Percentiles rank a stretch among this genome's conserved stretches.
These are phyloP conservation scores for Pythium folliculosum DNA, from an alignment of 352 stramenopile genomes.

Conservation along the genomic window DNA sequence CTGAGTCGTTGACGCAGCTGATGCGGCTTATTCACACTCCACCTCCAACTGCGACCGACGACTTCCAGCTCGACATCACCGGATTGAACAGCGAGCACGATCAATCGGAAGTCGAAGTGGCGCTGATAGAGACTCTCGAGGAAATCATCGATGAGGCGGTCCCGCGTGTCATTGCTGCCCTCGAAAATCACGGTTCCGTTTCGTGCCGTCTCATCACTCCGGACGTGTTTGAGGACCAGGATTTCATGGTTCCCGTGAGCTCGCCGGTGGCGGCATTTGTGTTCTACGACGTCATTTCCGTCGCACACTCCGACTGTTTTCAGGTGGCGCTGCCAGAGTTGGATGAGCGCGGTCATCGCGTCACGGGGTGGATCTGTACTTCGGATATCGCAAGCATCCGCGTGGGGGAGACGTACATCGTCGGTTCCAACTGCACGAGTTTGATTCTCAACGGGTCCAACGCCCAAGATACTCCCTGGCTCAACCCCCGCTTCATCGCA, in stretches of 20 bases:
- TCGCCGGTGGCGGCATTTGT: neutral
- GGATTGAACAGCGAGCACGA: neutral
- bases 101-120: constrained; percentile 3
- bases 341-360: neutral
- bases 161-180: neutral
- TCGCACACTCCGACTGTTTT: constrained; percentile 8
- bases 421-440: constrained; percentile 4
- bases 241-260: neutral
- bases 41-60: neutral
- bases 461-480: too few species aligned
- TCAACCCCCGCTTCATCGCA: neutral
- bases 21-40: neutral
- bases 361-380: neutral
- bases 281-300: constrained; percentile 1
- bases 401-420: constrained; percentile 1
- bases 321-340: neutral
- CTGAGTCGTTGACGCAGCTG: neutral
- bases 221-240: constrained; percentile 3
- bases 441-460: constrained; percentile 1
- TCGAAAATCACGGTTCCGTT: neutral
- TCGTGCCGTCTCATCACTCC: neutral
- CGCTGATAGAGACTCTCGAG: neutral
- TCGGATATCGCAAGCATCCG: constrained; percentile 4
- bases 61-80: neutral
- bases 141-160: constrained; percentile 2